Evolutionary conservation across 2,329 filamentous ascomycete genomes (phyloP).

Genomic region (Neocatenulostroma microsporum): DNA sequence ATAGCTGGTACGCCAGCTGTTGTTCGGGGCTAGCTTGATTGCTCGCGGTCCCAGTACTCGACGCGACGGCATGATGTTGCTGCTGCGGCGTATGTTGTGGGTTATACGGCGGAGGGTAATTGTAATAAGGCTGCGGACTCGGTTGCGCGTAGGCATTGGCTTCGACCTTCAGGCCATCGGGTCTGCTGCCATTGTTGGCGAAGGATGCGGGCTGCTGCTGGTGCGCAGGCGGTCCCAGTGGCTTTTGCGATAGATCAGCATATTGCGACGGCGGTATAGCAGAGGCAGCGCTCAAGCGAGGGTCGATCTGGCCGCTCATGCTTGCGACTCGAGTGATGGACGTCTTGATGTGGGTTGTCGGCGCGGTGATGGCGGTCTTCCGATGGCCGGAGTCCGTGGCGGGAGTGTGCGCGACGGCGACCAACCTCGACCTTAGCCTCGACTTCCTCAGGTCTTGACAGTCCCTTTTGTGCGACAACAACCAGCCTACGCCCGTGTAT

Average conservation of each 20-base stretch:
- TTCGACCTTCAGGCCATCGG: neutral
- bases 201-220: neutral
- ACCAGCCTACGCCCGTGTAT: too few relatives aligned
- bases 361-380: too few relatives aligned
- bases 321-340: too few relatives aligned
- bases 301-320: slow-evolving; percentile 3
- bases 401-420: too few relatives aligned
- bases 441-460: too few relatives aligned
- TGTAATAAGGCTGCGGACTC: slow-evolving; percentile 18
- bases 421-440: too few relatives aligned
- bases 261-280: neutral
- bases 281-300: slow-evolving; percentile 2
- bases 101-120: slow-evolving; percentile 14
- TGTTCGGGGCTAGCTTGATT: slow-evolving; percentile 19
- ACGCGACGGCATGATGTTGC: slow-evolving; percentile 5
- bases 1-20: slow-evolving; percentile 5
- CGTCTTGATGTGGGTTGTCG: too few relatives aligned
- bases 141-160: slow-evolving; percentile 3
- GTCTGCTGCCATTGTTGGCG: neutral
- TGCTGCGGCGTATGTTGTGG: neutral
- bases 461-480: too few relatives aligned
- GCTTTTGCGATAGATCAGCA: too few relatives aligned
- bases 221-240: too few relatives aligned
- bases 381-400: too few relatives aligned
- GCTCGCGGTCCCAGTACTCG: slow-evolving; percentile 16